A percentile compares a stretch with the other conserved stretches of the same genome.
Evolutionary conservation across 176 grass and related monocot species (phyloP).

Genomic region (Pontederia crassipes): DNA sequence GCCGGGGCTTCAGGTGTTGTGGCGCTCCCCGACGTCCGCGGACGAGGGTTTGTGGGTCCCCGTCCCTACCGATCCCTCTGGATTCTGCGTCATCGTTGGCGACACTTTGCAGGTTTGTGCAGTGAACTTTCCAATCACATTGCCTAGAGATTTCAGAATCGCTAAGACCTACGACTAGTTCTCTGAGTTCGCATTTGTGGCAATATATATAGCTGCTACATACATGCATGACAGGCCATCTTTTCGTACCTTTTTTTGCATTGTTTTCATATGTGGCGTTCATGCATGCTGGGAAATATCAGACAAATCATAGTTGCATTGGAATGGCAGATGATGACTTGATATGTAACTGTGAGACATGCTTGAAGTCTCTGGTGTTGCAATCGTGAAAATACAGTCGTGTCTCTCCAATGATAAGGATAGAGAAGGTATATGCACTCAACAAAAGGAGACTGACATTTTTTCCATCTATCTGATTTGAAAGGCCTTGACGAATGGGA

Average conservation of each 20-base stretch:
- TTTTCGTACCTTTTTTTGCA: too few species aligned
- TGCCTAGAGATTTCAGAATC: background rate
- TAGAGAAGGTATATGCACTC: background rate
- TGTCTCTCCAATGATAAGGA: background rate
- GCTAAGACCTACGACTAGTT: background rate
- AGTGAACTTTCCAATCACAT: background rate
- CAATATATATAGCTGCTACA: too few species aligned
- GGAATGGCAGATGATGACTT: too few species aligned
- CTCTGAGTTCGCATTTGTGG: background rate
- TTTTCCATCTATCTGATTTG: background rate
- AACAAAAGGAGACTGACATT: background rate
- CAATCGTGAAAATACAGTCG: too few species aligned
- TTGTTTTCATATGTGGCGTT: too few species aligned
- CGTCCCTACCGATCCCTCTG: slow-evolving; percentile 50
- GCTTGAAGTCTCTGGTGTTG: too few species aligned
- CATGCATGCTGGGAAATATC: too few species aligned
- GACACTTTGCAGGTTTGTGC: slow-evolving; percentile 69
- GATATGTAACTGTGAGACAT: too few species aligned
- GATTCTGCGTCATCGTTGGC: slow-evolving; percentile 67
- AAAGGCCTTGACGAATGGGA: slow-evolving; percentile 88
- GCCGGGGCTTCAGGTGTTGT: slow-evolving; percentile 61
- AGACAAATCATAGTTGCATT: too few species aligned
- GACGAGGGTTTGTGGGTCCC: slow-evolving; percentile 34
- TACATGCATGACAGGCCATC: too few species aligned
- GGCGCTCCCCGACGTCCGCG: background rate